Percentiles rank a stretch among this genome's conserved stretches.
These are phyloP conservation scores for Wickerhamomyces silvicola DNA, from an alignment of 805 yeast genomes.

Conservation along the genomic window DNA sequence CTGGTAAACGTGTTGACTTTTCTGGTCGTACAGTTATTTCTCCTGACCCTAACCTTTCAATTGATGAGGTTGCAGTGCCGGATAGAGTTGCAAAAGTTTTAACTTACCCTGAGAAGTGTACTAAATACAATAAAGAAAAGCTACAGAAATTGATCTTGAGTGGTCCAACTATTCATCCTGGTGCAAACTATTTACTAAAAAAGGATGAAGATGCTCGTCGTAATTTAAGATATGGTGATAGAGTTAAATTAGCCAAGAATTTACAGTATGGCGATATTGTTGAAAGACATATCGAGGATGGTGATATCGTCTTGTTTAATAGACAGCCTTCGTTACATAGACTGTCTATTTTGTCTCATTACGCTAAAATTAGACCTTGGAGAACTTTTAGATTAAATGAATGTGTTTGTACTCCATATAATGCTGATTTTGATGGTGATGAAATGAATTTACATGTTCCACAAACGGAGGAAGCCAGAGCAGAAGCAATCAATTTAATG, in stretches of 20 bases:
- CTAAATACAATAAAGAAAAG: conserved; percentile 77
- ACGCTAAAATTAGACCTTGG: conserved; percentile 96
- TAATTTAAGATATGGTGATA: conserved; percentile 84
- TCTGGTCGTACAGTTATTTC: conserved; percentile 98
- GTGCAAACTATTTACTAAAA: conserved; percentile 88
- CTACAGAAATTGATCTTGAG: conserved; percentile 66
- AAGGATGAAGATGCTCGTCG: conserved; percentile 81
- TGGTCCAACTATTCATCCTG: conserved; percentile 91
- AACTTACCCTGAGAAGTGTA: conserved; percentile 93
- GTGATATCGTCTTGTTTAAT: conserved; percentile 91
- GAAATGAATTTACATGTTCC: conserved; percentile 99
- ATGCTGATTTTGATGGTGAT: conserved; percentile 99
- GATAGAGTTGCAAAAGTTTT: conserved; percentile 92
- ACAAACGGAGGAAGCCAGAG: conserved; percentile 97
- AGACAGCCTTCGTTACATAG: conserved; percentile 98
- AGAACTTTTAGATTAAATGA: conserved; percentile 94
- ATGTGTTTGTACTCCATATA: conserved; percentile 98
- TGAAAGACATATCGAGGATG: conserved; percentile 95
- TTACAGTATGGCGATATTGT: conserved; percentile 86
- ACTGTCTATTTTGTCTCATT: conserved; percentile 88
- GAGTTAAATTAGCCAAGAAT: conserved; percentile 66
- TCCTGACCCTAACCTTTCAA: conserved; percentile 92
- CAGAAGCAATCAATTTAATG: conserved; percentile 98
- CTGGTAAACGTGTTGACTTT: conserved; percentile 98
- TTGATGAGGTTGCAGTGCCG: conserved; percentile 98